Evolutionary conservation across 805 yeast genomes (phyloP).

Genomic region (Starmerella kuoi): DNA sequence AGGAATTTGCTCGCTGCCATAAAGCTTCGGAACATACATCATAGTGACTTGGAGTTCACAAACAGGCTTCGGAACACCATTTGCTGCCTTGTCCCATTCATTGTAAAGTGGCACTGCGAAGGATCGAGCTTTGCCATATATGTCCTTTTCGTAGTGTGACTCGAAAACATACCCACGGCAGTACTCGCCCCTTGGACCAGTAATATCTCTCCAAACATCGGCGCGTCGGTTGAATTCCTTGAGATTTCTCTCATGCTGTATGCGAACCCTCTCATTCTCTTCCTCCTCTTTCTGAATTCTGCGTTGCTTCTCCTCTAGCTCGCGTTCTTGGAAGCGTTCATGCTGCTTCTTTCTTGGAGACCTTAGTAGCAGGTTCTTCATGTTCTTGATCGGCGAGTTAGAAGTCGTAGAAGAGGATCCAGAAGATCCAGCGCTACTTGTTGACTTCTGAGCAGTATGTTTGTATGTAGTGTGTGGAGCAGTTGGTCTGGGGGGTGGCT

Average conservation of each 20-base stretch:
- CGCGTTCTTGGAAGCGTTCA: slow-evolving; percentile 7
- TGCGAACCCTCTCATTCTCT: slow-evolving; percentile 3
- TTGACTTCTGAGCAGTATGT: background rate
- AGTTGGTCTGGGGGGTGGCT: slow-evolving; percentile 22
- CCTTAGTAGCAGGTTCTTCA: slow-evolving; percentile 22
- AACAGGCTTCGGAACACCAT: slow-evolving; percentile 42
- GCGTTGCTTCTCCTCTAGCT: slow-evolving; percentile 1
- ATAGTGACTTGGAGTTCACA: slow-evolving; percentile 58
- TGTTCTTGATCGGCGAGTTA: slow-evolving; percentile 11
- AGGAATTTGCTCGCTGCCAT: slow-evolving; percentile 43
- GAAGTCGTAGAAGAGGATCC: background rate
- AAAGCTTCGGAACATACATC: slow-evolving; percentile 50
- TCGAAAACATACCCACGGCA: slow-evolving; percentile 63
- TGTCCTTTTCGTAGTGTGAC: slow-evolving; percentile 42
- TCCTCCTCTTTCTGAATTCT: slow-evolving; percentile 3
- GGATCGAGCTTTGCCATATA: slow-evolving; percentile 41
- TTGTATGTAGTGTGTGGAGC: slow-evolving; percentile 12
- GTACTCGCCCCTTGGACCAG: slow-evolving; percentile 83
- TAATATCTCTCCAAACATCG: slow-evolving; percentile 41
- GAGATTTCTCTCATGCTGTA: slow-evolving; percentile 17
- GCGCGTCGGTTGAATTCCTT: slow-evolving; percentile 22
- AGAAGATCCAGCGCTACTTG: background rate
- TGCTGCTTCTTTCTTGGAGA: slow-evolving; percentile 19
- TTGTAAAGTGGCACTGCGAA: slow-evolving; percentile 56
- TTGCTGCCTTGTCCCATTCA: slow-evolving; percentile 57